Evolutionary conservation across 1,284 basidiomycete genomes (phyloP).

Genomic region (Dichomitus squalens): DNA sequence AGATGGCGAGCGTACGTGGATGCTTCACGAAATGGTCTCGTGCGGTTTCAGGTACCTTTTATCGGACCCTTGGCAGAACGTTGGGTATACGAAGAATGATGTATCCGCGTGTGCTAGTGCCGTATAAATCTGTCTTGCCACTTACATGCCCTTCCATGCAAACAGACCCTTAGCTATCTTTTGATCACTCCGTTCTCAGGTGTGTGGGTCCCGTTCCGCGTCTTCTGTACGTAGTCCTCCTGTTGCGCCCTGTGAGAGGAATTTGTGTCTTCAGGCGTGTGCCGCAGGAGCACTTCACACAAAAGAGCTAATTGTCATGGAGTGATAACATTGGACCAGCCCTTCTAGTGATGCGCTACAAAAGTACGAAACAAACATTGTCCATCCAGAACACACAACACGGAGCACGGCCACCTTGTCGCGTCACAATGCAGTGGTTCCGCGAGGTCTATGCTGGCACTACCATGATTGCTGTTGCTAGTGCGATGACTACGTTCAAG

Average conservation of each 20-base stretch:
- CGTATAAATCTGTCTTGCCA: background rate
- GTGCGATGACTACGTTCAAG: conserved; percentile 28
- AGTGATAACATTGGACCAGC: conserved; percentile 2
- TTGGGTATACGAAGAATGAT: conserved; percentile 73
- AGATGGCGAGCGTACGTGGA: conserved; percentile 70
- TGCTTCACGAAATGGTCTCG: conserved; percentile 56
- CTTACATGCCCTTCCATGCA: too few relatives aligned
- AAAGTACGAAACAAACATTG: background rate
- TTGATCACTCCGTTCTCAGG: too few relatives aligned
- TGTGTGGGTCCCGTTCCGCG: too few relatives aligned
- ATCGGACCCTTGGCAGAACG: conserved; percentile 73
- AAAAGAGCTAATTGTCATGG: background rate
- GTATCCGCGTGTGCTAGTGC: background rate
- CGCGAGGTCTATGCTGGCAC: background rate
- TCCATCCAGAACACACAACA: background rate
- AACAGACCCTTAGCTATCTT: background rate
- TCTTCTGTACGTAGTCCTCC: too few relatives aligned
- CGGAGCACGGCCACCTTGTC: background rate
- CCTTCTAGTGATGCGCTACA: background rate
- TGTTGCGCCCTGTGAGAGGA: too few relatives aligned
- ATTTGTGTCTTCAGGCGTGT: too few relatives aligned
- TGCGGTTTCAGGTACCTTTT: conserved; percentile 64
- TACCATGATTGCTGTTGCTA: conserved; percentile 27
- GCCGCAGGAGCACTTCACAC: background rate
- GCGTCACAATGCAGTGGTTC: background rate